Percentiles rank a stretch among this genome's conserved stretches.
These are phyloP conservation scores for Nemania sp. DNA, from an alignment of 2,329 filamentous ascomycete species.

Conservation along the genomic window DNA sequence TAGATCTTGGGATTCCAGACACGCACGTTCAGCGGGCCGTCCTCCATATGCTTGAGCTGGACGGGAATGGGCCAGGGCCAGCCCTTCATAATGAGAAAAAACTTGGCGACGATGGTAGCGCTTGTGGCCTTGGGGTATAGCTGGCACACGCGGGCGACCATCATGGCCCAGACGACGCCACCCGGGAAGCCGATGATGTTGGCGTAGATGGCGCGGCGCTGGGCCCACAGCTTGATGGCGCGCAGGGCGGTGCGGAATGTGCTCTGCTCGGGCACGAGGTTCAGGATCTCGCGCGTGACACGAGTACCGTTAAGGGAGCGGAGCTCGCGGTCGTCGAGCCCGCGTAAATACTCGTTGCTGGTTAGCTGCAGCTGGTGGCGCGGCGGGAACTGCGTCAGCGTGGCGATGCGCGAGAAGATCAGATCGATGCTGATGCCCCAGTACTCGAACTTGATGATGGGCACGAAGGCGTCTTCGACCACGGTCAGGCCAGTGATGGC, in stretches of 20 bases:
- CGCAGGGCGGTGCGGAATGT: conserved; percentile 88
- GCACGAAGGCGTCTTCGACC: conserved; percentile 89
- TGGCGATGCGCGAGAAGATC: conserved; percentile 78
- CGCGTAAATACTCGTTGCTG: conserved; percentile 82
- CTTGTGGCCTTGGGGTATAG: conserved; percentile 91
- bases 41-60: conserved; percentile 83
- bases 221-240: conserved; percentile 95
- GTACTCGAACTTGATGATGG: conserved; percentile 96
- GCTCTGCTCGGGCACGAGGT: conserved; percentile 83
- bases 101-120: conserved; percentile 87
- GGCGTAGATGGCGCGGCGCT: conserved; percentile 87
- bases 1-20: conserved; percentile 95
- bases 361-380: conserved; percentile 73
- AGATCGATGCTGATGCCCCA: conserved; percentile 91
- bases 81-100: conserved; percentile 86
- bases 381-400: conserved; percentile 68
- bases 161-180: conserved; percentile 97
- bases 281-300: conserved; percentile 90
- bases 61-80: conserved; percentile 98
- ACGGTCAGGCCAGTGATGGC: conserved; percentile 82
- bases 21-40: conserved; percentile 76
- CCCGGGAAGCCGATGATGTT: conserved; percentile 97
- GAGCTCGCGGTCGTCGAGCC: conserved; percentile 83
- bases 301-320: conserved; percentile 91
- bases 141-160: conserved; percentile 93